Base-by-base conservation (phyloP, 2,329 filamentous ascomycete species). In the Ophiostoma pallidulum region DNA sequence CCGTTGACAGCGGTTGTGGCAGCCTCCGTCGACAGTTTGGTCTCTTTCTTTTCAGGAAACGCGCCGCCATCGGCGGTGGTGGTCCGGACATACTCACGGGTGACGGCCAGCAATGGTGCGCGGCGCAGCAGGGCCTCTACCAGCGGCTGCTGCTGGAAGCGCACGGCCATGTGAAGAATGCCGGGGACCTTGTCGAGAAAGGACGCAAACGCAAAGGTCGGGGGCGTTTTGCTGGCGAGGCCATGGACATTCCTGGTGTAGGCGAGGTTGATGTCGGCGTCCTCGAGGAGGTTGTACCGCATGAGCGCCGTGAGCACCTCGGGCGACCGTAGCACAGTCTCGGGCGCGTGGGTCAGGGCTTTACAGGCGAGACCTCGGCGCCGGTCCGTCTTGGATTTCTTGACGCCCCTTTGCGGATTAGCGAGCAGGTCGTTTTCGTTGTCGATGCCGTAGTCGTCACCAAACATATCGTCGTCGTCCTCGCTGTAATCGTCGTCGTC, bases 131-230 rank as follows among this genome's bases (percentile, higher is more conserved):
- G 36, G 16, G 43, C 14, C 24, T 48, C 46, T 10, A 48, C 46
- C 16, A 48, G 33, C 16, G 13, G 31, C 29, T 43, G 31, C 40
- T 48, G 39, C 22, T 43, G 46, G 46, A 14, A 48, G 24, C 22
- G 22, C 4, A 48, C 40, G 24, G 46, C 46, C 39, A 43, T 43
- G 18, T 48, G 39, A 13, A 48, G 46, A 32, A 43, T 43, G 26
- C 41, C 41, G 20, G 19, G 41, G 29, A 43, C 31, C 1, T 19
- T 26, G 13, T 31, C 16, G 14, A 43, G 31, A 26, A 19, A 35
- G 38, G 40, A 22, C 28, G 28, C 28, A 10, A 33, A 42, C 10
- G 29, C 28, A 24, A n/a, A 45, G 5, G 22, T 8, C 18, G 12
- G 10, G 10, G 8, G n/a, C 28, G 29, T 13, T 24, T 24, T 42